phyloP scores from a whole-genome alignment of 768 basidiomycete species.

The Dentipellis sp. region DNA sequence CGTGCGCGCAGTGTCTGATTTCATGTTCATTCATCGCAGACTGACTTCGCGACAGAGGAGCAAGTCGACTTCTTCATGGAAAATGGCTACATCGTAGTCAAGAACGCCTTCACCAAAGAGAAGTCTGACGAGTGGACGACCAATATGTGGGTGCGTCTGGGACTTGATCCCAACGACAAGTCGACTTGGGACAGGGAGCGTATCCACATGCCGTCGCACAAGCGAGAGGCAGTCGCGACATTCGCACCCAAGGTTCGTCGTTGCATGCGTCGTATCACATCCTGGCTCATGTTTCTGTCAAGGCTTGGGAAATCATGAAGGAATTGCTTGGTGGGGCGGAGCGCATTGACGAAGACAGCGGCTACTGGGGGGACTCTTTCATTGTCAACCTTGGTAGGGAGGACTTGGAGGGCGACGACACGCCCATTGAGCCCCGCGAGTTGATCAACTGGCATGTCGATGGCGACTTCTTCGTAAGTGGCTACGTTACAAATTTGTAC shows the following conservation, averaged over 20 bases:
- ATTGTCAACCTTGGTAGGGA: constrained; percentile 53
- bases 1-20: constrained; percentile 5
- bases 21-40: neutral
- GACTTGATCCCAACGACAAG: constrained; percentile 43
- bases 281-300: neutral
- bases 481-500: neutral
- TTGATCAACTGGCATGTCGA: constrained; percentile 60
- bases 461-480: constrained; percentile 44
- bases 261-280: neutral
- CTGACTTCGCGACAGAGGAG: constrained; percentile 23
- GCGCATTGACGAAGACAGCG: constrained; percentile 38
- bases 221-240: constrained; percentile 32
- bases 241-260: constrained; percentile 41
- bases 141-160: constrained; percentile 43
- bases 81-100: constrained; percentile 44
- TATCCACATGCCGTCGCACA: constrained; percentile 48
- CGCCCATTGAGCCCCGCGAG: constrained; percentile 28
- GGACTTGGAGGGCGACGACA: constrained; percentile 25
- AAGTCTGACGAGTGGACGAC: constrained; percentile 40
- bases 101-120: constrained; percentile 42
- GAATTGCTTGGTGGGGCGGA: constrained; percentile 54
- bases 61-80: constrained; percentile 47
- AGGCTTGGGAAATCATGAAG: constrained; percentile 54
- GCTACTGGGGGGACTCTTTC: constrained; percentile 49
- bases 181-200: constrained; percentile 44